These are phyloP conservation scores for Chenopodium album DNA, from an alignment of 148 eudicot species.

Conservation along the genomic window DNA sequence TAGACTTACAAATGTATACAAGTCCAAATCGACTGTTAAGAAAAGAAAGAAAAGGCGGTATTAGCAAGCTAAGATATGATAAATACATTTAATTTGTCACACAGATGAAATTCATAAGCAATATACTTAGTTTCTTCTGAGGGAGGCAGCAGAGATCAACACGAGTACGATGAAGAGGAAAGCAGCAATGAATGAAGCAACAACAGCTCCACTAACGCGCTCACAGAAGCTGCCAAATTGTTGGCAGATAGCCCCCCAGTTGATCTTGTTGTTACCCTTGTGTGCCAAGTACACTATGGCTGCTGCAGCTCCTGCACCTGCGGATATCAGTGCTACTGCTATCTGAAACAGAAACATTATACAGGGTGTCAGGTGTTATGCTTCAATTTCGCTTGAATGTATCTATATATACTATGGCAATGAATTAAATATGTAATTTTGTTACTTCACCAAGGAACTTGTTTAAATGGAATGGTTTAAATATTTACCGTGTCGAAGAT, in stretches of 20 bases:
- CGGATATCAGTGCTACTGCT: constrained; percentile 46
- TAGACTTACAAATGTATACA: neutral
- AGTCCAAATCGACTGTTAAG: neutral
- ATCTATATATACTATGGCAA: too few relatives aligned
- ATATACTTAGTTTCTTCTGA: constrained; percentile 35
- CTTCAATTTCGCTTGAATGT: neutral
- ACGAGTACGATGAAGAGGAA: constrained; percentile 55
- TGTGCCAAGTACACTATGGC: constrained; percentile 91
- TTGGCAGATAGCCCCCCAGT: constrained; percentile 79
- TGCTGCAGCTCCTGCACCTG: constrained; percentile 72
- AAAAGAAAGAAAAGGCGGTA: neutral
- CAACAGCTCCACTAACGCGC: constrained; percentile 75
- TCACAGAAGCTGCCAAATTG: constrained; percentile 80
- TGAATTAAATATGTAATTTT: too few relatives aligned
- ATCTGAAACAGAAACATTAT: constrained; percentile 34
- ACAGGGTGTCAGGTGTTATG: neutral
- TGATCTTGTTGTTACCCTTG: constrained; percentile 63
- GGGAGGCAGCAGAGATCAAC: constrained; percentile 60
- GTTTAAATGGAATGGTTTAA: neutral
- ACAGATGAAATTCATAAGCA: neutral
- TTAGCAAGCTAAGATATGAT: neutral
- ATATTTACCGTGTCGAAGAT: constrained; percentile 60
- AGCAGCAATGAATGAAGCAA: constrained; percentile 72
- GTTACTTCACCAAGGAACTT: neutral
- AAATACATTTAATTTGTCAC: neutral